Evolutionary conservation across 257 asterid species (phyloP).

Genomic region (Perilla frutescens): DNA sequence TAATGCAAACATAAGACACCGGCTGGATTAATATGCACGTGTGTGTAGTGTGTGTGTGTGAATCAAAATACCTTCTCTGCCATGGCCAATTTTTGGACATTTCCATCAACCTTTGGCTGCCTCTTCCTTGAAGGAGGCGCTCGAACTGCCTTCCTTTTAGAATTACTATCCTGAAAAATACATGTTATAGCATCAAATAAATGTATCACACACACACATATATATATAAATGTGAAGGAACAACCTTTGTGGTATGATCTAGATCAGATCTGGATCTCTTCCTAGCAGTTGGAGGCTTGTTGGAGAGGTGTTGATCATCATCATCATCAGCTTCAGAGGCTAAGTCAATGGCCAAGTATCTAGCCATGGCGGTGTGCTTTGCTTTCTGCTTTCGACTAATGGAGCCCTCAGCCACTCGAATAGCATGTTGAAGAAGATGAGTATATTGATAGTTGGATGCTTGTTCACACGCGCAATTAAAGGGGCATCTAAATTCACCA

Average conservation of each 20-base stretch:
- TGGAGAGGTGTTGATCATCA: too few species aligned
- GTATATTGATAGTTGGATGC: neutral
- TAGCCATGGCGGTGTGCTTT: constrained; percentile 26
- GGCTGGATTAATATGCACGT: too few species aligned
- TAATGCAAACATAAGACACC: too few species aligned
- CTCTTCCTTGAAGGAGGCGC: neutral
- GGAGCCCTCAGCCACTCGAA: constrained; percentile 14
- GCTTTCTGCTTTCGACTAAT: constrained; percentile 13
- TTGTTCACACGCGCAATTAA: neutral
- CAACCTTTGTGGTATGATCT: neutral
- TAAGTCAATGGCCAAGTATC: constrained; percentile 20
- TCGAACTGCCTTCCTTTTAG: neutral
- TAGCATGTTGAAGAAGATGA: constrained; percentile 23
- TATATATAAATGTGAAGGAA: too few species aligned
- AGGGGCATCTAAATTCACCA: constrained; percentile 21
- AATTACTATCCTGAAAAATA: neutral
- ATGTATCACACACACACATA: too few species aligned
- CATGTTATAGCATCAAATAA: neutral
- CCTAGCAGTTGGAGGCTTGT: too few species aligned
- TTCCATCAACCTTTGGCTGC: neutral
- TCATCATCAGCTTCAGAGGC: neutral
- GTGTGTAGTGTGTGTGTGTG: too few species aligned
- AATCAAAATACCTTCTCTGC: neutral
- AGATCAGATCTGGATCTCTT: neutral
- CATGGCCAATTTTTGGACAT: neutral